Conservation (phyloP, 129 eudicot genomes). For the Calendula officinalis region DNA sequence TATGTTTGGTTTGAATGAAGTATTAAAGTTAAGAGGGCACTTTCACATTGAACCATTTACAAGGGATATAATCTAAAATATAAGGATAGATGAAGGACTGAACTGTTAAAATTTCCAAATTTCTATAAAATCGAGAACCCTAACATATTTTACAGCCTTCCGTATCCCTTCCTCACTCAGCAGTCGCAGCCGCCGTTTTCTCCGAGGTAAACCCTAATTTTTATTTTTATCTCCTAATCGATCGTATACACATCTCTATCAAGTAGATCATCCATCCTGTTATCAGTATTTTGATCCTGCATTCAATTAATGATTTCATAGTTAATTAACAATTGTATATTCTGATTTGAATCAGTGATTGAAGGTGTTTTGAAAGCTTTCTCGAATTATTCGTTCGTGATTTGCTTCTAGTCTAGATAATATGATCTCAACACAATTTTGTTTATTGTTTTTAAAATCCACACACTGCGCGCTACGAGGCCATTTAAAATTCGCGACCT, state of each 20-base stretch:
- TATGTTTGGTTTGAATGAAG: not conserved
- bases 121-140: conserved; percentile 25
- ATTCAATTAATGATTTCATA: not conserved
- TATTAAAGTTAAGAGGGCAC: not conserved
- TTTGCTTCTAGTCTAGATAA: not conserved
- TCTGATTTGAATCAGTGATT: conserved; percentile 1
- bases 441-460: not conserved
- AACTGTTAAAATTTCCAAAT: not conserved
- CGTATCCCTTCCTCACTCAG: conserved; percentile 24
- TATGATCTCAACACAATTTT: not conserved
- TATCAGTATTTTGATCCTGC: not conserved
- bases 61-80: not conserved
- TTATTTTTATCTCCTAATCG: not conserved
- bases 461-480: not conserved
- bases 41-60: not conserved
- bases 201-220: conserved; percentile 29
- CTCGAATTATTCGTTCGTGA: not conserved
- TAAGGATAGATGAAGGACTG: conserved; percentile 1
- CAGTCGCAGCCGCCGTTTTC: conserved; percentile 26
- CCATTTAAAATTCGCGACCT: not conserved
- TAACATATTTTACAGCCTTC: conserved; percentile 5
- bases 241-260: not conserved
- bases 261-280: not conserved
- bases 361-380: not conserved
- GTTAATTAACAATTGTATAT: not conserved